Conservation (phyloP, 768 basidiomycete genomes). For the Glaciozyma martinii region DNA sequence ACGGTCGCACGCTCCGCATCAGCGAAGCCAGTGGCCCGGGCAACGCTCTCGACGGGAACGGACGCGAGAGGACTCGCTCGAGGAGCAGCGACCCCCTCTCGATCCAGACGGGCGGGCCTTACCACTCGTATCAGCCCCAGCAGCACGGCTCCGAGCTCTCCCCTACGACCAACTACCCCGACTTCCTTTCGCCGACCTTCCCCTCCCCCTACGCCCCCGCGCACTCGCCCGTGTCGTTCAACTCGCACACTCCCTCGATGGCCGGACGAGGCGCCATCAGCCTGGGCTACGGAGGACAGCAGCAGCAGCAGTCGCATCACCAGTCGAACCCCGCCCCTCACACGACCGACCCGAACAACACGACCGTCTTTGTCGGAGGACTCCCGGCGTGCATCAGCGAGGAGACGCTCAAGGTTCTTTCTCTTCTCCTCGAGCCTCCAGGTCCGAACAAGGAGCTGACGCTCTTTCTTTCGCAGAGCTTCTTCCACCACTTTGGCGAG, state of each 20-base stretch:
- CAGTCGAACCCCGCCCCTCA: background rate
- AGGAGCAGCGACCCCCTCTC: background rate
- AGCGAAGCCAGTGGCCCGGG: conserved; percentile 29
- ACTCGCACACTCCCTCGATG: conserved; percentile 1
- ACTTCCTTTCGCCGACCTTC: conserved; percentile 6
- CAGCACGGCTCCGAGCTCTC: conserved; percentile 5
- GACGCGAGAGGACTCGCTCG: conserved; percentile 19
- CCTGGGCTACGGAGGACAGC: background rate
- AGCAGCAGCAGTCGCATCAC: background rate
- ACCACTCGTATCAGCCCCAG: background rate
- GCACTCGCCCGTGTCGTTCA: background rate
- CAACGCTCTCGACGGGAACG: conserved; percentile 5
- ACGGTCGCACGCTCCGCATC: conserved; percentile 33
- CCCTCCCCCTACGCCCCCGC: background rate
- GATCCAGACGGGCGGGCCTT: background rate
- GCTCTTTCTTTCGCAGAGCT: conserved; percentile 27
- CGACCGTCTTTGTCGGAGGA: conserved; percentile 86
- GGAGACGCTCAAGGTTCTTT: conserved; percentile 66
- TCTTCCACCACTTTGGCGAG: conserved; percentile 37
- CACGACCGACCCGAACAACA: conserved; percentile 72
- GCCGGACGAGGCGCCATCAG: background rate
- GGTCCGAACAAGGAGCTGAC: background rate
- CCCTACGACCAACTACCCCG: conserved; percentile 7
- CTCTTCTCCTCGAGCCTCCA: conserved; percentile 1
- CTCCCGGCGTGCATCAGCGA: conserved; percentile 79